Conservation (phyloP, 352 stramenopile genomes). For the Saprolegnia diclina region DNA sequence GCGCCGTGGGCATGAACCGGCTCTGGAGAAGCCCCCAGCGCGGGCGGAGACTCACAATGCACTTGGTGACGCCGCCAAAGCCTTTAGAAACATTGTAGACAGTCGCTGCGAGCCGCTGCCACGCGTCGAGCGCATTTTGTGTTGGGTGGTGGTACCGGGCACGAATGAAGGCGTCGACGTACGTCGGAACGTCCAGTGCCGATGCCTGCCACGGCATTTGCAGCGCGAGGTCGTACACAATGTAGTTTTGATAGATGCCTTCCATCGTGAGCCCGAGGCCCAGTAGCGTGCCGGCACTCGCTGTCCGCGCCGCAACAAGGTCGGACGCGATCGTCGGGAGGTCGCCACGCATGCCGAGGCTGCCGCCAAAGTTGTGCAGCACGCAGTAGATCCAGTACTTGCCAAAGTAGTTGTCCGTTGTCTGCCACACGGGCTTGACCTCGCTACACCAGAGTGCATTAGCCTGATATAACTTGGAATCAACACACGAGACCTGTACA, state of each 20-base stretch:
- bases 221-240: slow-evolving; percentile 73
- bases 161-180: slow-evolving; percentile 45
- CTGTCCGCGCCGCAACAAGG: slow-evolving; percentile 38
- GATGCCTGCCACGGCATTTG: slow-evolving; percentile 57
- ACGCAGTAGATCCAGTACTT: slow-evolving; percentile 82
- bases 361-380: slow-evolving; percentile 76
- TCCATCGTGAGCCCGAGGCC: slow-evolving; percentile 76
- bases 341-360: slow-evolving; percentile 67
- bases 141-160: slow-evolving; percentile 49
- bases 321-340: slow-evolving; percentile 47
- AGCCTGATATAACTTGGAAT: too few relatives aligned
- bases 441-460: too few relatives aligned
- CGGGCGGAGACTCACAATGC: slow-evolving; percentile 52
- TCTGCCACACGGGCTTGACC: slow-evolving; percentile 59
- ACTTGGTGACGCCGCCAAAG: slow-evolving; percentile 70
- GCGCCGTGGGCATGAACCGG: slow-evolving; percentile 64
- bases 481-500: slow-evolving; percentile 54
- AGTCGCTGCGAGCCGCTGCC: slow-evolving; percentile 43
- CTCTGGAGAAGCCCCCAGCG: slow-evolving; percentile 58
- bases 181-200: slow-evolving; percentile 39
- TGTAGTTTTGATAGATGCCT: slow-evolving; percentile 81
- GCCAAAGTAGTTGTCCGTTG: slow-evolving; percentile 67
- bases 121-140: slow-evolving; percentile 42
- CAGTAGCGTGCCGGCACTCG: slow-evolving; percentile 54
- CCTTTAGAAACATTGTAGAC: slow-evolving; percentile 63